phyloP scores from a whole-genome alignment of 148 eudicot species.

The Dysphania ambrosioides region DNA sequence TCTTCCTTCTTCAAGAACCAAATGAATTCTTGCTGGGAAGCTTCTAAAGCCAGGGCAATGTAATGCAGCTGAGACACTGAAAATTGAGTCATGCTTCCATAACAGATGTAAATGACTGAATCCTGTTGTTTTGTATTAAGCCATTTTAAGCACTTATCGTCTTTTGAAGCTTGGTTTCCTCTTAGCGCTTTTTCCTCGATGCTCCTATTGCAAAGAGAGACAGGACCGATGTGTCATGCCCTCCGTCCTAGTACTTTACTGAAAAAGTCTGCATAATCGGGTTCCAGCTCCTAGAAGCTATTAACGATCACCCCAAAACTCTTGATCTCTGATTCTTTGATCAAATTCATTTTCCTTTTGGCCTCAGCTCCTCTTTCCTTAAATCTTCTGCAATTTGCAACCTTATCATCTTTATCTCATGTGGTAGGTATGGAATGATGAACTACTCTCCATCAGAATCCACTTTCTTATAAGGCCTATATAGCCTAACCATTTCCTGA shows the following conservation, averaged over 20 bases:
- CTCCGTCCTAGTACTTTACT: not conserved
- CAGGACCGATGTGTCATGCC: slow-evolving; percentile 6
- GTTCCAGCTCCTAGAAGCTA: slow-evolving; percentile 35
- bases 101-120: not conserved
- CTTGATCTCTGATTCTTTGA: slow-evolving; percentile 10
- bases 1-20: slow-evolving; percentile 1
- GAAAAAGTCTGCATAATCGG: slow-evolving; percentile 18
- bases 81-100: not conserved
- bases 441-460: slow-evolving; percentile 11
- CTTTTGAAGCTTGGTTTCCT: not conserved
- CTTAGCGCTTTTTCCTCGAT: not conserved
- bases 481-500: slow-evolving; percentile 3
- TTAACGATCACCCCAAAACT: slow-evolving; percentile 30
- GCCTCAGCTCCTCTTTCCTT: not conserved
- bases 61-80: not conserved
- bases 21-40: not conserved
- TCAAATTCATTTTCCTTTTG: not conserved
- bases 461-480: slow-evolving; percentile 23
- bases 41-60: slow-evolving; percentile 10
- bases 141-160: slow-evolving; percentile 7
- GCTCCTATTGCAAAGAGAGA: not conserved
- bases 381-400: slow-evolving; percentile 3
- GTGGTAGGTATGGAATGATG: slow-evolving; percentile 24
- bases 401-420: slow-evolving; percentile 19
- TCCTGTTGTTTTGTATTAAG: not conserved